A percentile compares a stretch with the other conserved stretches of the same genome.
These are phyloP conservation scores for Tetrahymena elliotti DNA, from an alignment of 73 alveolate genomes.

Conservation along the genomic window DNA sequence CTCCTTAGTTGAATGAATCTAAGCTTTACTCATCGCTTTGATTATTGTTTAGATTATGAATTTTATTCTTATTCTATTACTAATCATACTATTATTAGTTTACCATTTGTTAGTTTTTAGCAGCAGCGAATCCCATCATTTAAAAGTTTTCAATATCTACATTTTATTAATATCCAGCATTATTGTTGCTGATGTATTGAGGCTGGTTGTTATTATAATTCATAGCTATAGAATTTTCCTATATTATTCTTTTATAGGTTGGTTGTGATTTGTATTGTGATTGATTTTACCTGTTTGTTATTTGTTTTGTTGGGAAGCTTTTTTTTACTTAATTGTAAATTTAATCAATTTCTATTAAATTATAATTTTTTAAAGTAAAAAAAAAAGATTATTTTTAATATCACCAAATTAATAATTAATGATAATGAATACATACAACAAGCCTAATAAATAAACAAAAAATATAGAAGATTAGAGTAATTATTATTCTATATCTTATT, in stretches of 20 bases:
- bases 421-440: neutral
- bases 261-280: too few relatives aligned
- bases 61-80: too few relatives aligned
- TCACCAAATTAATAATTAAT: neutral
- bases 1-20: neutral
- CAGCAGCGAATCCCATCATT: neutral
- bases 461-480: neutral
- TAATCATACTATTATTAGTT: neutral
- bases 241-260: too few relatives aligned
- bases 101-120: neutral
- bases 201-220: neutral
- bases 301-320: neutral
- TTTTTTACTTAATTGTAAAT: neutral
- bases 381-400: neutral
- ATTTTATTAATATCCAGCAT: neutral
- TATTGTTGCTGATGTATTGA: neutral
- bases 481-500: neutral
- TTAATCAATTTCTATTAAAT: neutral
- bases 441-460: neutral
- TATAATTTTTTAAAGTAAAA: too few relatives aligned
- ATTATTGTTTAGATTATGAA: neutral
- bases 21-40: neutral
- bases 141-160: neutral
- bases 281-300: neutral
- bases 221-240: neutral